phyloP scores from a whole-genome alignment of 2,329 filamentous ascomycete genomes.

The Raffaelea ambrosiae region DNA sequence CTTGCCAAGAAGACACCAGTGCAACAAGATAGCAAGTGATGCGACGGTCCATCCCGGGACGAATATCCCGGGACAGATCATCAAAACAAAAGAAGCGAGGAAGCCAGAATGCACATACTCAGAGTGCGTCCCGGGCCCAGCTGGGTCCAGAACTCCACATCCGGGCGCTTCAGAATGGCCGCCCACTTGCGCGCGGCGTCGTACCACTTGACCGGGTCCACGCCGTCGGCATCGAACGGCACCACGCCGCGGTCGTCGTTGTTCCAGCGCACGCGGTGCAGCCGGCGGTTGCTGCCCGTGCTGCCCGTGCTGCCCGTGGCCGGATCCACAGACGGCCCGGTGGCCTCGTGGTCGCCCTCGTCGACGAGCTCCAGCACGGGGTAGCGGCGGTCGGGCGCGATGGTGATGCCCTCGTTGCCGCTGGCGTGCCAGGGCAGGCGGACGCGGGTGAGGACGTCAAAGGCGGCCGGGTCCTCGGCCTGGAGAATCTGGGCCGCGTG shows the following conservation, averaged over 20 bases:
- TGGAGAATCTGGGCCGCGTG: slow-evolving; percentile 55
- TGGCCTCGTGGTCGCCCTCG: slow-evolving; percentile 10
- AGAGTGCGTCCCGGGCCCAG: slow-evolving; percentile 69
- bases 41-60: too few species aligned
- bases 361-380: slow-evolving; percentile 62
- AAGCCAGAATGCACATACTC: slow-evolving; percentile 40
- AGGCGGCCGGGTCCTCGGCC: slow-evolving; percentile 45
- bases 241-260: slow-evolving; percentile 76
- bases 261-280: slow-evolving; percentile 77
- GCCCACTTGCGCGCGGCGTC: slow-evolving; percentile 68
- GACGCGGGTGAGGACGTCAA: slow-evolving; percentile 44
- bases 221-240: slow-evolving; percentile 35
- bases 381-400: slow-evolving; percentile 60
- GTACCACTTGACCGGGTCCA: slow-evolving; percentile 60
- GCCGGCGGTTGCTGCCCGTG: not conserved
- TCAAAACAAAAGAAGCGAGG: not conserved
- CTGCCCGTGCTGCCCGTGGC: too few species aligned
- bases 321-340: not conserved
- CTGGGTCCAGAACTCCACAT: slow-evolving; percentile 72
- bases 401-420: slow-evolving; percentile 75
- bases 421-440: slow-evolving; percentile 75
- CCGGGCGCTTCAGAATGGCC: slow-evolving; percentile 53
- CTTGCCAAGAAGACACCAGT: not conserved
- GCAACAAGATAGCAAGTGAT: not conserved
- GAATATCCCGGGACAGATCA: too few species aligned